Conservation (phyloP, 306 rosid genomes). For the Vigna unguiculata region DNA sequence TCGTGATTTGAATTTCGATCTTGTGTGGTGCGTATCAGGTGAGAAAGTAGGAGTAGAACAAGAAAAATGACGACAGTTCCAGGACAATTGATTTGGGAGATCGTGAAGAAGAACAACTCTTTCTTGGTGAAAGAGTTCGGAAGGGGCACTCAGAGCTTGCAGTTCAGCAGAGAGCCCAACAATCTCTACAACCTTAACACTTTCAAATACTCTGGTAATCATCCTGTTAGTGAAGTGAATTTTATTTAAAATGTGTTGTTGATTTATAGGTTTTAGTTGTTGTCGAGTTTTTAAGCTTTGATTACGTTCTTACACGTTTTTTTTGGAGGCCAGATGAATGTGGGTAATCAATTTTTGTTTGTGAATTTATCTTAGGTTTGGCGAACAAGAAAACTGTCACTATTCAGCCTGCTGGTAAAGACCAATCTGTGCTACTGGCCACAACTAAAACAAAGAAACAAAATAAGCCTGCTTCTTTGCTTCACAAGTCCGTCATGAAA, state of each 20-base stretch:
- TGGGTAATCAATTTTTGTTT: background rate
- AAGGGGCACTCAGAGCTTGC: constrained; percentile 70
- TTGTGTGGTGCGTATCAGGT: constrained; percentile 41
- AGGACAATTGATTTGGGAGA: constrained; percentile 91
- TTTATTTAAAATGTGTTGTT: background rate
- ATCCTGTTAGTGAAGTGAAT: too few species aligned
- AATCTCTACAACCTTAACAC: constrained; percentile 82
- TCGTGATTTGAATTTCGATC: constrained; percentile 13
- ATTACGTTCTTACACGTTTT: background rate
- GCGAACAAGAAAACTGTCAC: constrained; percentile 95
- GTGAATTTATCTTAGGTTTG: constrained; percentile 64
- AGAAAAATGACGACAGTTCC: constrained; percentile 76
- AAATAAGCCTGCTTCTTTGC: constrained; percentile 78
- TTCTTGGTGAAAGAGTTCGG: constrained; percentile 92
- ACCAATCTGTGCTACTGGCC: constrained; percentile 75
- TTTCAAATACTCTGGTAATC: constrained; percentile 80
- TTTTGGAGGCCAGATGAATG: background rate
- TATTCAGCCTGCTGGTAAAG: constrained; percentile 76
- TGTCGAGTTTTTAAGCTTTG: background rate
- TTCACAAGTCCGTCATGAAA: constrained; percentile 86
- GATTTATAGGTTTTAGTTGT: background rate
- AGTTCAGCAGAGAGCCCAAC: constrained; percentile 87
- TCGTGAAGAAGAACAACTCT: constrained; percentile 86
- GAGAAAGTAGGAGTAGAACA: constrained; percentile 15
- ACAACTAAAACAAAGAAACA: constrained; percentile 93